Evolutionary conservation across 768 basidiomycete genomes (phyloP).

Genomic region (Podaxis sp.): DNA sequence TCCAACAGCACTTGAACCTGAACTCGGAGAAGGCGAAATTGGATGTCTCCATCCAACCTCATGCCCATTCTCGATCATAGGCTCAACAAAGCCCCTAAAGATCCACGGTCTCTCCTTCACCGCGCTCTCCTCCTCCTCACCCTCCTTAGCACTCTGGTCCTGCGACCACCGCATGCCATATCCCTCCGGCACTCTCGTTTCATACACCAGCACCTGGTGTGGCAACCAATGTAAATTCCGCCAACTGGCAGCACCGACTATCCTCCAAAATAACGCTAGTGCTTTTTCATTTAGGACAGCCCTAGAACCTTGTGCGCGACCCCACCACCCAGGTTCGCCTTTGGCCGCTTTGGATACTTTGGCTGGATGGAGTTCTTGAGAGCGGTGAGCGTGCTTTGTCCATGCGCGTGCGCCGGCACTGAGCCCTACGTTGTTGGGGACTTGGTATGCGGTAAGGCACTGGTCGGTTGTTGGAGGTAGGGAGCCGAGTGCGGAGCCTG

Average conservation of each 20-base stretch:
- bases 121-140: constrained; percentile 12
- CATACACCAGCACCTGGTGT: constrained; percentile 61
- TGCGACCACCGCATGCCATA: constrained; percentile 73
- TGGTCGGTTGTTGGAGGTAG: constrained; percentile 47
- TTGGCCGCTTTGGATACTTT: constrained; percentile 16
- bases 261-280: constrained; percentile 49
- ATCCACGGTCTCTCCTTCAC: constrained; percentile 37
- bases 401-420: constrained; percentile 64
- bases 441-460: constrained; percentile 53
- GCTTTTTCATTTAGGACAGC: constrained; percentile 52
- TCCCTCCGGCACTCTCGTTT: constrained; percentile 55
- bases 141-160: constrained; percentile 30
- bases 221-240: constrained; percentile 68
- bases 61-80: constrained; percentile 69
- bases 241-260: constrained; percentile 56
- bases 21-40: background rate
- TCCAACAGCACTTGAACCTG: background rate
- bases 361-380: constrained; percentile 24
- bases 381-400: constrained; percentile 66
- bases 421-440: constrained; percentile 49
- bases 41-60: constrained; percentile 59
- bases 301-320: constrained; percentile 53
- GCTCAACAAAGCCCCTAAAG: constrained; percentile 67
- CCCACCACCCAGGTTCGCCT: constrained; percentile 55
- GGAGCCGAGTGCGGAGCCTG: constrained; percentile 55